Base-by-base conservation (phyloP, 2,329 filamentous ascomycete genomes). In the Aquanectria penicillioides region DNA sequence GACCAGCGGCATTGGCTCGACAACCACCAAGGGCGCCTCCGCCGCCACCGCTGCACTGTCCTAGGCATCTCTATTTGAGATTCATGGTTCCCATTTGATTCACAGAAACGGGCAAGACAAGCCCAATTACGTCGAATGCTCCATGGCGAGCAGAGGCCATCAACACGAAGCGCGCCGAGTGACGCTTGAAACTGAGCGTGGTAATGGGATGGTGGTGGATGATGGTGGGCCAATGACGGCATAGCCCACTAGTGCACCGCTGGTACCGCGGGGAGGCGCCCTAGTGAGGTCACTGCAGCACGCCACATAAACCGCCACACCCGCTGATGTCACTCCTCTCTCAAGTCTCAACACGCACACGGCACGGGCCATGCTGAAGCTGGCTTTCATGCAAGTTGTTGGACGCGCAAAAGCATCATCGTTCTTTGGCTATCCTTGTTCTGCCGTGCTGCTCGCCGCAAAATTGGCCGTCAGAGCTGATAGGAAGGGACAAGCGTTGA, bases 201-300 rank as follows among this genome's bases (percentile, higher is more conserved):
- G n/a, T n/a, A n/a, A n/a, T n/a, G n/a, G n/a, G n/a, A 22, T n/a
- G 37, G n/a, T 17, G 12, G 17, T 7, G 28, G 20, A 36, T 11
- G 36, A 29, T 31, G 28, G 50, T 55, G 57, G 44, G 23, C 44
- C 46, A 54, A 55, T 60, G 67, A 69, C 67, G 67, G 66, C 64
- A 69, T 67, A 18, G 33, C 20, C 44, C 56, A 52, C 26, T n/a
- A 18, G 33, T 8, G 29, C 40, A 25, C 48, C 17, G n/a, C 38
- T 15, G 22, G 40, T 12, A 46, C 33, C 13, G 41, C 34, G 41
- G 31, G 22, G 23, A 46, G 26, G 37, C n/a, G 57, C 63, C 62
- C 65, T 63, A 66, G 62, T 69, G 67, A 69, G 60, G 65, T 69
- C 67, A 69, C 65, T 43, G 31, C 23, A 13, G 26, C 25, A 61